Conservation (phyloP, 2,329 filamentous ascomycete species). For the Penicillium sp. region DNA sequence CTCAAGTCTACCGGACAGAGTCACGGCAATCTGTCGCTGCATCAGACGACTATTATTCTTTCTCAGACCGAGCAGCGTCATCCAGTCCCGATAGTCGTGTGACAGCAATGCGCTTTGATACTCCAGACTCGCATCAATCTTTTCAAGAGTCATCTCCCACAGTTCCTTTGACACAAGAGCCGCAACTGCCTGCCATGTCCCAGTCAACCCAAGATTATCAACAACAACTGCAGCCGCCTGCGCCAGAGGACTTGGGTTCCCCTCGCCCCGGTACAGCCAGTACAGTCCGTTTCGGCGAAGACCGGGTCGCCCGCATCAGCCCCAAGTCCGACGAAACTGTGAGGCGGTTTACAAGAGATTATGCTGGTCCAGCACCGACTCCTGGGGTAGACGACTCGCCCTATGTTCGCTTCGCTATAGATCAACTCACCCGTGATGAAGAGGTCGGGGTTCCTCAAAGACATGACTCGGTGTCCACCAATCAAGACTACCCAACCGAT, state of each 20-base stretch:
- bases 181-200: slow-evolving; percentile 17
- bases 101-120: slow-evolving; percentile 49
- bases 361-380: slow-evolving; percentile 57
- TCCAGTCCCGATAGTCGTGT: slow-evolving; percentile 45
- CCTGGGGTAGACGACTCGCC: slow-evolving; percentile 83
- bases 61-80: slow-evolving; percentile 44
- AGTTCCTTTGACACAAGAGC: slow-evolving; percentile 33
- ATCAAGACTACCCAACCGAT: slow-evolving; percentile 54
- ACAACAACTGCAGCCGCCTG: slow-evolving; percentile 6
- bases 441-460: slow-evolving; percentile 61
- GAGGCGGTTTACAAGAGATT: slow-evolving; percentile 33
- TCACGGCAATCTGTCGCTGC: slow-evolving; percentile 54
- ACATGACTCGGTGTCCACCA: slow-evolving; percentile 50
- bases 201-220: slow-evolving; percentile 10
- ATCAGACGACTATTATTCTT: slow-evolving; percentile 55
- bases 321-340: slow-evolving; percentile 31
- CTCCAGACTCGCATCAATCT: slow-evolving; percentile 45
- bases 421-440: slow-evolving; percentile 78
- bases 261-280: slow-evolving; percentile 29
- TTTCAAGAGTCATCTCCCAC: slow-evolving; percentile 37
- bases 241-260: slow-evolving; percentile 14
- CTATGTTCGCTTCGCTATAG: slow-evolving; percentile 86
- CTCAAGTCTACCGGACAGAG: slow-evolving; percentile 48
- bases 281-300: slow-evolving; percentile 35
- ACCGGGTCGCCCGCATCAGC: slow-evolving; percentile 28